Evolutionary conservation across 2,329 filamentous ascomycete genomes (phyloP), one percentile per base, ranked within the genome.

Genomic region (Ascochyta rabiei): DNA sequence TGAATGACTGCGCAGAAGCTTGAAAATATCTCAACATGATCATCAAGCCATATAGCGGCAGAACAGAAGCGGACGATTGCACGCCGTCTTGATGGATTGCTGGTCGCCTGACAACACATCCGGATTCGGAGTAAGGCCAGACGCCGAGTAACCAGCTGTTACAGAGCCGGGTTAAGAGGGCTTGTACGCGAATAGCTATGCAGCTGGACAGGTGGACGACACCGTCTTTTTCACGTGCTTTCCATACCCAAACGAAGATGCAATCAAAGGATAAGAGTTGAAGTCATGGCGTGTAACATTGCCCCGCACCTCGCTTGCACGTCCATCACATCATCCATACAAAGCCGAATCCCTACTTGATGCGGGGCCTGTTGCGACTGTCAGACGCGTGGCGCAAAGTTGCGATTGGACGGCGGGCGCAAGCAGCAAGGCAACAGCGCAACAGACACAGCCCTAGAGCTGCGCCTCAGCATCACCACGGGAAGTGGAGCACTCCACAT

Each of bases 401-500:
- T 33, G 52, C 34, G 40, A 45, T 49, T 49, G 53, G 48, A 35
- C 33, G 33, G 42, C 23, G 42, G 2, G 19, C 13, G 7, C 30
- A 42, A 31, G 42, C 46, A 18, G 21, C 19, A 35, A 56, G 53
- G 53, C 53, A 56, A 19, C 53, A 51, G 38, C 48, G 48, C 28
- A 48, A 39, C 38, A 9, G 23, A 21, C 52, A 46, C 41, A 50
- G 41, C 46, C 46, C 35, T 41, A 35, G 38, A 40, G 39, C 52
- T 55, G 52, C 52, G 52, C 52, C 47, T 35, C 45, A 48, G 39
- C 51, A 54, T 54, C 51, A 48, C 48, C 30, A 23, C 45, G 46
- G 30, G 31, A 21, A 40, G 52, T 46, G 46, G 52, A 46, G 12
- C 40, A 18, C 19, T 42, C 38, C 43, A 37, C 37, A 16, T 3